phyloP scores from a whole-genome alignment of 2,329 filamentous ascomycete species.

The Xylariaceae sp. region DNA sequence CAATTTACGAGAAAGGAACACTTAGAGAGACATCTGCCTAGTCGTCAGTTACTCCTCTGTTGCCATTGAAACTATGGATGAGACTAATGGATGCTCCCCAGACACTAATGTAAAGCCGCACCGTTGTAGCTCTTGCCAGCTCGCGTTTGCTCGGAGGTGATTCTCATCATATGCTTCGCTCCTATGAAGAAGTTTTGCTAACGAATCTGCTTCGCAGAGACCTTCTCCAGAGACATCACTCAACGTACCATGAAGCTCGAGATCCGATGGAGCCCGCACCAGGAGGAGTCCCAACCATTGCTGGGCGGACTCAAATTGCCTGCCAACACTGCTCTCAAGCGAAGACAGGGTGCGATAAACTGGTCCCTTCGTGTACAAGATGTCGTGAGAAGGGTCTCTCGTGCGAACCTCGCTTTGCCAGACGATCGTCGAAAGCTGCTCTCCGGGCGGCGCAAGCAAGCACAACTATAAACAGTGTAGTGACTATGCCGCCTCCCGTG shows the following conservation, averaged over 20 bases:
- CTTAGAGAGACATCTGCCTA: constrained; percentile 61
- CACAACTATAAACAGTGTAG: constrained; percentile 40
- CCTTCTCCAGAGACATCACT: constrained; percentile 57
- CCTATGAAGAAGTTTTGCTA: neutral
- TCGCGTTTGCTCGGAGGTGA: constrained; percentile 58
- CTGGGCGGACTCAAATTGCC: constrained; percentile 52
- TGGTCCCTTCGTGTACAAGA: constrained; percentile 53
- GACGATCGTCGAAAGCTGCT: constrained; percentile 57
- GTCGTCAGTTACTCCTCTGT: constrained; percentile 48
- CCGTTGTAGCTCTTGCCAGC: constrained; percentile 55
- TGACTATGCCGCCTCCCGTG: constrained; percentile 28
- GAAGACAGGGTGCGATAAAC: constrained; percentile 60
- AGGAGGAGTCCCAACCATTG: constrained; percentile 51
- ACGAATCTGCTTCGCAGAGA: constrained; percentile 46
- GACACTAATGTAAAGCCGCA: constrained; percentile 64
- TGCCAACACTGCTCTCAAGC: constrained; percentile 58
- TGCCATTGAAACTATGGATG: neutral
- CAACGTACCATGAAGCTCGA: constrained; percentile 58
- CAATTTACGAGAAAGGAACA: constrained; percentile 63
- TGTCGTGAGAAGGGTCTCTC: constrained; percentile 57
- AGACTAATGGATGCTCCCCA: constrained; percentile 37
- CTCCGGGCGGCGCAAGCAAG: constrained; percentile 51
- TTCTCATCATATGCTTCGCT: constrained; percentile 12
- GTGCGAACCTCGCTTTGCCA: constrained; percentile 57
- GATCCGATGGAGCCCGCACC: constrained; percentile 54